Base-by-base conservation (phyloP, 495 filamentous ascomycete species). In the Daldinia caldariorum region DNA sequence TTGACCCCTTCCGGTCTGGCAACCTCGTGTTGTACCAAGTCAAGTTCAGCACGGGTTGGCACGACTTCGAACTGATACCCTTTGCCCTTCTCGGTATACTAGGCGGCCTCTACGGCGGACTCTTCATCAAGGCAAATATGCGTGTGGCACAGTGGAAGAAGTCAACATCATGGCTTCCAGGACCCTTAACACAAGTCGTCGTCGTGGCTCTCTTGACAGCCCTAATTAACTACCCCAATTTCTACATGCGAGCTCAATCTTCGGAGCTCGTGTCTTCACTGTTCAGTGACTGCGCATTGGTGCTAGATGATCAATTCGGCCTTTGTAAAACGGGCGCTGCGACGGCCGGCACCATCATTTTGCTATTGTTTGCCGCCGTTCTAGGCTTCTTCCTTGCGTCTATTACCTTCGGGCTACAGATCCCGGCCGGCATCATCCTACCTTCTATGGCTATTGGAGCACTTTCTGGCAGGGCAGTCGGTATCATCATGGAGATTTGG, bases 401-500 rank as follows among this genome's bases (percentile, higher is more conserved):
- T 45, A 81, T 95, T 60, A 98, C 96, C 5, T 99, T 99, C 75
- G 96, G 95, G 53, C 88, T 99, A n/a, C 93, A 97, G 72, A 91
- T 99, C 53, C 95, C 95, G 14, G 96, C 95, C 1, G 95, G 95
- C 54, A 97, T 99, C 68, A 96, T 99, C 58, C 86, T 99, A 14
- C 95, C 95, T 0, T 97, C 94, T n/a, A 94, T 98, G 88, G 93
- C 95, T 58, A 94, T 99, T 67, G 95, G 95, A 49, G 94, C 93
- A 6, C 86, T 98, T 4, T 92, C 92, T 64, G 95, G 95, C n/a
- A 92, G 95, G 34, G 94, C 93, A 29, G 81, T 97, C 16, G 95
- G 95, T 14, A 93, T 97, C 51, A 83, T 93, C 43, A 88, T 97
- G 76, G 91, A 97, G 77, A 90, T 94, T 62, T 94, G 93, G 91